Evolutionary conservation across 768 basidiomycete species (phyloP), one percentile per base, ranked within the genome.

Genomic region (Pholiota molesta): DNA sequence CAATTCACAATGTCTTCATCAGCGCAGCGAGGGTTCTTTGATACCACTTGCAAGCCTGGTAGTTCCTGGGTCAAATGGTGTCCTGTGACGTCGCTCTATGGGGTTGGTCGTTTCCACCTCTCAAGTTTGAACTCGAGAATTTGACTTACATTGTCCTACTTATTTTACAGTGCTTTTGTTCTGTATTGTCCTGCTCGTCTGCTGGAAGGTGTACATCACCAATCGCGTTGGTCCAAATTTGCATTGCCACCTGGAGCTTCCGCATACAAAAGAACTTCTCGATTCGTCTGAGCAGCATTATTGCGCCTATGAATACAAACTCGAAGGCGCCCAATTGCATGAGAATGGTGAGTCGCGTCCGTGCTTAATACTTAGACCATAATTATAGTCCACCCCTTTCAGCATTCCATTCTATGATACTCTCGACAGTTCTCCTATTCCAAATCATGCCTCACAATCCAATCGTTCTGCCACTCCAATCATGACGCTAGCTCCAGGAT

Each of bases 21-120:
- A 33, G 21, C 33, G 19, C 14, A 51, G 23, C 52, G 35, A 29
- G 56, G 60, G 33, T 29, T 59, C 14, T 60, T 62, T 45, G 63
- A 61, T 35, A 54, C 42, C 29, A 56, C 57, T 31, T 70, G 67
- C 54, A 60, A 62, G 23, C 21, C 57, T 1, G 31, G 62, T 21
- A 17, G 61, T 11, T 49, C 66, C 6, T 65, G 62, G 62, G 39
- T 65, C 28, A 65, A 65, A 23, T 68, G 65, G 68, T 71, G 70
- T 57, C 65, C 70, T 17, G 57, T 39, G 70, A 71, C 47, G 49
- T 70, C 39, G 55, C 56, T 19, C 55, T 70, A 13, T 69, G 69
- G 70, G 62, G 70, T 71, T 23, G 44, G 68, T 47, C 37, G 31
- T 21, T 28, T 40, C 37, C 39, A 29, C 55, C 17, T n/a, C 13